These are phyloP conservation scores for Boechera retrofracta DNA, from an alignment of 345 rosid genomes.

Conservation along the genomic window DNA sequence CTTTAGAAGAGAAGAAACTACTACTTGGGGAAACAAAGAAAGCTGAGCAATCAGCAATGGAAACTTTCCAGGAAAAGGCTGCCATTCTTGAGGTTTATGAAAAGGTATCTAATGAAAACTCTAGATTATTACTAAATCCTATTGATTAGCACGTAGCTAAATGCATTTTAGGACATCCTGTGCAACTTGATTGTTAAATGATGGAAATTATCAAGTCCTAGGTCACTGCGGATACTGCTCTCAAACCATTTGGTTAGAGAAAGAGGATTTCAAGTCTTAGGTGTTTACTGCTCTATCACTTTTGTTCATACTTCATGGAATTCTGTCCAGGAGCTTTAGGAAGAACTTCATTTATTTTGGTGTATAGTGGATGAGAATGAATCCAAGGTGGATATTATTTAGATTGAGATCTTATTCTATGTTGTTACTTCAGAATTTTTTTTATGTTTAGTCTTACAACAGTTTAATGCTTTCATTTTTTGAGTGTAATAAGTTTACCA, in stretches of 20 bases:
- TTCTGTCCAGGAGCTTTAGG: background rate
- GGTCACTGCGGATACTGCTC: background rate
- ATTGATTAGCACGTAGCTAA: background rate
- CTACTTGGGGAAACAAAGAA: constrained; percentile 69
- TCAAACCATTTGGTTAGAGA: background rate
- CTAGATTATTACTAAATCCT: constrained; percentile 16
- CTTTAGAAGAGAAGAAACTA: constrained; percentile 81
- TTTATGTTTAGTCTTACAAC: background rate
- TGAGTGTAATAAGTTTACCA: constrained; percentile 10
- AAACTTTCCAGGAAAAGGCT: constrained; percentile 73
- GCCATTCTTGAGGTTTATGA: constrained; percentile 66
- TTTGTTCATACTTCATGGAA: background rate
- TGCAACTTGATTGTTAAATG: constrained; percentile 15
- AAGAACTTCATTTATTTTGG: constrained; percentile 11
- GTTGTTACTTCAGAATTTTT: background rate
- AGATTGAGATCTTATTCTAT: background rate
- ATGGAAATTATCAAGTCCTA: constrained; percentile 7
- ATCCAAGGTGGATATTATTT: background rate
- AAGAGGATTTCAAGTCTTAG: background rate
- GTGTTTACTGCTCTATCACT: constrained; percentile 20
- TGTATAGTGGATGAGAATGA: constrained; percentile 27
- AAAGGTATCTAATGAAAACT: constrained; percentile 60
- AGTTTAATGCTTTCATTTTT: background rate
- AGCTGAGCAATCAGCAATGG: constrained; percentile 73
- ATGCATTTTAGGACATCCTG: constrained; percentile 10